Evolutionary conservation across 2,329 filamentous ascomycete species (phyloP), one percentile per base, ranked within the genome.

Genomic region (Penicillium sp.): DNA sequence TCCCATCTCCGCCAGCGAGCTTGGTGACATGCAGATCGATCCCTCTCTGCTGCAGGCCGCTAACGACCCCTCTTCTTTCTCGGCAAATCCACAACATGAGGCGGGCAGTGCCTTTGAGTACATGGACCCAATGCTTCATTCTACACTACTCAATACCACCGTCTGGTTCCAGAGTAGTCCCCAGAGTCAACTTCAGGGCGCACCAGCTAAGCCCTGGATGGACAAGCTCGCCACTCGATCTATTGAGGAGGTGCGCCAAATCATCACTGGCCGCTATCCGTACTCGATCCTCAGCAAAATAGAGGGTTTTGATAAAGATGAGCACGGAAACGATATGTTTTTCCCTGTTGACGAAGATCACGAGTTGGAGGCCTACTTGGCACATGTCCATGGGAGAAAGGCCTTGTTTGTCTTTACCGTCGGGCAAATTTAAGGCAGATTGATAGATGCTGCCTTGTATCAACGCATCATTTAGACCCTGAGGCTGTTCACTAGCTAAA

Each of bases 291-390:
- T 89, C 55, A 78, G 84, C 37, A 84, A 83, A 30, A 82, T 93
- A 17, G 87, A 92, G 69, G 91, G 90, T 2, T 77, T 91, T 28
- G 81, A 91, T 55, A 86, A 85, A 70, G 83, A 86, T 69, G 82
- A 79, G 15, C 82, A 82, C 65, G 87, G 85, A 5, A 82, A 82
- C 54, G 89, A 91, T 71, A 80, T 90, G 49, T 81, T 81, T 17
- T 84, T 91, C 70, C 79, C 83, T 59, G 89, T 94, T 68, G 88
- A 89, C 58, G 84, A 88, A 44, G 89, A 93, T 68, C 85, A 87
- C 64, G 90, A 94, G 77, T 75, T 95, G 64, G 84, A 84, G 62
- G 89, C 88, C 0, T 94, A 93, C 76, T 76, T 95, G 67, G 82
- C 84, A 51, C 89, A 91, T 72, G 81, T 89, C 28, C 79, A 85